These are phyloP conservation scores for Evernia prunastri DNA, from an alignment of 495 filamentous ascomycete species.

Conservation along the genomic window DNA sequence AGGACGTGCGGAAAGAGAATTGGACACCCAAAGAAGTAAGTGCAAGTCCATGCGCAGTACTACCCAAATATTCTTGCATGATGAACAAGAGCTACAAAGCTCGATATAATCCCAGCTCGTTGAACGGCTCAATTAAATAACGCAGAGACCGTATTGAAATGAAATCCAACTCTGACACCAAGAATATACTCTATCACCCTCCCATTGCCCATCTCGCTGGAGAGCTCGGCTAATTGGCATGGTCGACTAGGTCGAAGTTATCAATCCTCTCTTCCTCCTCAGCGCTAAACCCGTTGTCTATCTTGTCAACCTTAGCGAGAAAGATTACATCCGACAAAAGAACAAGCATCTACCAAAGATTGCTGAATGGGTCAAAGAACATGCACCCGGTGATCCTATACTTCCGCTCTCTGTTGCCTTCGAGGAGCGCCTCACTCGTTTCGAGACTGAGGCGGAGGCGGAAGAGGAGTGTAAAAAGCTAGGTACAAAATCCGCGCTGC, in stretches of 20 bases:
- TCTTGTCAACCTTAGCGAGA: slow-evolving; percentile 94
- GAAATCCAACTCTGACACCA: slow-evolving; percentile 50
- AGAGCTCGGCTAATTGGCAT: slow-evolving; percentile 28
- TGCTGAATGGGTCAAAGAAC: slow-evolving; percentile 84
- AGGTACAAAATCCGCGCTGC: slow-evolving; percentile 78
- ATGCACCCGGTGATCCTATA: slow-evolving; percentile 80
- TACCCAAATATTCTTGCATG: slow-evolving; percentile 46
- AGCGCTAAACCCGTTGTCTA: slow-evolving; percentile 97
- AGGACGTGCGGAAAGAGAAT: slow-evolving; percentile 83
- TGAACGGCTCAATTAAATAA: slow-evolving; percentile 69
- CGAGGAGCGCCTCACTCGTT: slow-evolving; percentile 81
- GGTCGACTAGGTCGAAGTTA: slow-evolving; percentile 74
- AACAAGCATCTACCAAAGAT: slow-evolving; percentile 97
- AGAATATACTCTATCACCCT: slow-evolving; percentile 18
- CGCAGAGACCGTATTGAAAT: slow-evolving; percentile 80
- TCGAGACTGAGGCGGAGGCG: slow-evolving; percentile 70
- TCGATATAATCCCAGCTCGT: slow-evolving; percentile 99
- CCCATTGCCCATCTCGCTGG: slow-evolving; percentile 11
- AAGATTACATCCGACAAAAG: slow-evolving; percentile 97
- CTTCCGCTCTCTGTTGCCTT: slow-evolving; percentile 88
- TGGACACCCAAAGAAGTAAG: slow-evolving; percentile 96
- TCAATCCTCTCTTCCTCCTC: slow-evolving; percentile 93
- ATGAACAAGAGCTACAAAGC: slow-evolving; percentile 97
- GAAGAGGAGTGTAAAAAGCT: slow-evolving; percentile 84
- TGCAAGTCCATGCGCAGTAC: slow-evolving; percentile 23